Evolutionary conservation across 1,284 basidiomycete genomes (phyloP), one percentile per base, ranked within the genome.

Genomic region (Irpex sp.): DNA sequence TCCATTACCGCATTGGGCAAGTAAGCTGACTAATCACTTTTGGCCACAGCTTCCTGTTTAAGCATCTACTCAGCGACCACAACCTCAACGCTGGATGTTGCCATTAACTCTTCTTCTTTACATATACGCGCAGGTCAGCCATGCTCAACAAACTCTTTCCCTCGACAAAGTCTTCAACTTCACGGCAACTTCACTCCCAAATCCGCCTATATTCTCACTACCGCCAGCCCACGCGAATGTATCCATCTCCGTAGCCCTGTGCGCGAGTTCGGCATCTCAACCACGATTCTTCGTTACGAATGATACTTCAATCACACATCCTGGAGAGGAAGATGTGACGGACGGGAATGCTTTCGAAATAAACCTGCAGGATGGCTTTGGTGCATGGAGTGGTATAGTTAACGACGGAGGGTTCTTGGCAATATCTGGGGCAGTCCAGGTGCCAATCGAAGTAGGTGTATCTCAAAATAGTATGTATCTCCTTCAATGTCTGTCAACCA

Each of bases 201-300:
- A 55, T 17, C 53, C 53, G 9, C 53, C 53, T 11, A 21, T 64
- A n/a, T 76, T 72, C 65, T 57, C 69, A 1, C 62, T 78, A 5
- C 73, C 77, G 2, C 35, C 81, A 0, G 70, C 77, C 0, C 74
- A 80, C 1, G 68, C 74, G 3, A 73, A 75, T 37, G 74, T 89
- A 8, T 79, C 79, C 6, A 78, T 91, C 13, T 83, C 86, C 4
- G 72, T 92, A 33, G 87, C 87, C 0, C 70, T 87, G 54, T 90
- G 89, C 68, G 74, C 78, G 0, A 62, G 71, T 13, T 68, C 71
- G 5, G 71, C 63, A 47, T 70, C 74, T 1, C 70, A 69, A 3
- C 80, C 81, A 1, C 77, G 78, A 54, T 89, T 88, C 66, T 85
- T 86, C 63, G 70, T 87, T 0, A 81, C 81, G 0, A 91, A 89